phyloP scores from a whole-genome alignment of 352 stramenopile species.

The Thraustotheca clavata region DNA sequence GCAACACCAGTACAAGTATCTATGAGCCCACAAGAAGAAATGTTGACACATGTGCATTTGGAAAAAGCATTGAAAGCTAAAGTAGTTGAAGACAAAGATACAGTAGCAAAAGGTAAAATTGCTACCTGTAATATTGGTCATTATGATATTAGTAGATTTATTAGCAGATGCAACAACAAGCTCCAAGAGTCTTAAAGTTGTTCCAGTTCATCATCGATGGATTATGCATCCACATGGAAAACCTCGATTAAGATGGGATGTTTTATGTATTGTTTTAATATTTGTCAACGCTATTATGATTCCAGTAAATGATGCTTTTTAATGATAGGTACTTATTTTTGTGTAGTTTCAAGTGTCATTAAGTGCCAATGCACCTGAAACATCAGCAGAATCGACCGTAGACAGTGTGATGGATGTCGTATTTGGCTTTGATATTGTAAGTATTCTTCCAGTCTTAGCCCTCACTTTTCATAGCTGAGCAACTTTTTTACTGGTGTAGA shows the following conservation, averaged over 20 bases:
- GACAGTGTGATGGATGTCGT: slow-evolving; percentile 52
- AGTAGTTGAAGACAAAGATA: not conserved
- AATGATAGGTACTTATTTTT: slow-evolving; percentile 33
- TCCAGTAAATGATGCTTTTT: slow-evolving; percentile 32
- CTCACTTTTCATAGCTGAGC: slow-evolving; percentile 25
- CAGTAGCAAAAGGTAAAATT: too few species aligned
- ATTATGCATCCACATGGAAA: slow-evolving; percentile 56
- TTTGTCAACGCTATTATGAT: slow-evolving; percentile 65
- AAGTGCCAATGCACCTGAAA: slow-evolving; percentile 22
- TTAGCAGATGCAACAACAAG: too few species aligned
- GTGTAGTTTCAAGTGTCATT: slow-evolving; percentile 70
- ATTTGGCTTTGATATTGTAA: slow-evolving; percentile 59
- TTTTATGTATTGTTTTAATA: slow-evolving; percentile 60
- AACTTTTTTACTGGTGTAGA: slow-evolving; percentile 75
- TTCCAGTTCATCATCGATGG: slow-evolving; percentile 8
- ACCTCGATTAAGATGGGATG: slow-evolving; percentile 53
- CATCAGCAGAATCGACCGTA: slow-evolving; percentile 28
- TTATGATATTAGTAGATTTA: too few species aligned
- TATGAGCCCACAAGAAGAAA: slow-evolving; percentile 21
- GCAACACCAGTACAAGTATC: slow-evolving; percentile 15
- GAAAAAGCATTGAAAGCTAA: slow-evolving; percentile 8
- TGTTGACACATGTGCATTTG: slow-evolving; percentile 17
- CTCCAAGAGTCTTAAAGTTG: too few species aligned
- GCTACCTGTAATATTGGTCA: too few species aligned
- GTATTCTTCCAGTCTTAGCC: not conserved